phyloP scores from a whole-genome alignment of 495 filamentous ascomycete species.

The Aspergillus olivimuriae region DNA sequence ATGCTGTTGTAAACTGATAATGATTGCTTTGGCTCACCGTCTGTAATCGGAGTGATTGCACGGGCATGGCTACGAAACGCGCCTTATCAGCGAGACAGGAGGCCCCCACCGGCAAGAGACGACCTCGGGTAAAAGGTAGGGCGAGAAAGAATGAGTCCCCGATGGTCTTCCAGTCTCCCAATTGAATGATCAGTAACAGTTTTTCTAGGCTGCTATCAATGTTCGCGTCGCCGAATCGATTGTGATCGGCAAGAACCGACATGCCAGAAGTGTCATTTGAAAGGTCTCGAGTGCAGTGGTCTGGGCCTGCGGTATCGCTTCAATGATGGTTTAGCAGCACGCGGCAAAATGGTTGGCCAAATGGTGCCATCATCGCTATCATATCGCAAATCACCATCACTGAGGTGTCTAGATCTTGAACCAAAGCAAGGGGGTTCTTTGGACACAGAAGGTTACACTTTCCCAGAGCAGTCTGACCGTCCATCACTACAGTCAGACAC shows the following conservation, averaged over 20 bases:
- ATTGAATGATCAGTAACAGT: too few relatives aligned
- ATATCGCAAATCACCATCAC: not conserved
- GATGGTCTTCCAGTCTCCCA: too few relatives aligned
- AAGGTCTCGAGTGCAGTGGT: not conserved
- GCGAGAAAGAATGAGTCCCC: too few relatives aligned
- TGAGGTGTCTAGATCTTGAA: too few relatives aligned
- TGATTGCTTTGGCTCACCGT: too few relatives aligned
- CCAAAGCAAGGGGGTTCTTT: not conserved
- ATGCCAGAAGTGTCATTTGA: constrained; percentile 1
- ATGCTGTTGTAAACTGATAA: too few relatives aligned
- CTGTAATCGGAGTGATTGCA: too few relatives aligned
- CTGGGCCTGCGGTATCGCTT: constrained; percentile 7
- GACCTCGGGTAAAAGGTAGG: too few relatives aligned
- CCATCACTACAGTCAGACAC: too few relatives aligned
- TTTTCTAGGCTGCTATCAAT: constrained; percentile 4
- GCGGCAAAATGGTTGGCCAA: constrained; percentile 6
- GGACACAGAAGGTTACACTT: not conserved
- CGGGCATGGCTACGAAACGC: too few relatives aligned
- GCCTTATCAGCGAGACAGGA: too few relatives aligned
- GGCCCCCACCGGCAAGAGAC: too few relatives aligned
- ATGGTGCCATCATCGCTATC: not conserved
- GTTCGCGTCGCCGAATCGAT: constrained; percentile 1
- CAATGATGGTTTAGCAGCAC: not conserved
- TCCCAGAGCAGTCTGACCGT: not conserved
- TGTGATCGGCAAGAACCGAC: not conserved